Evolutionary conservation across 306 rosid species (phyloP).

Genomic region (Lablab purpureus): DNA sequence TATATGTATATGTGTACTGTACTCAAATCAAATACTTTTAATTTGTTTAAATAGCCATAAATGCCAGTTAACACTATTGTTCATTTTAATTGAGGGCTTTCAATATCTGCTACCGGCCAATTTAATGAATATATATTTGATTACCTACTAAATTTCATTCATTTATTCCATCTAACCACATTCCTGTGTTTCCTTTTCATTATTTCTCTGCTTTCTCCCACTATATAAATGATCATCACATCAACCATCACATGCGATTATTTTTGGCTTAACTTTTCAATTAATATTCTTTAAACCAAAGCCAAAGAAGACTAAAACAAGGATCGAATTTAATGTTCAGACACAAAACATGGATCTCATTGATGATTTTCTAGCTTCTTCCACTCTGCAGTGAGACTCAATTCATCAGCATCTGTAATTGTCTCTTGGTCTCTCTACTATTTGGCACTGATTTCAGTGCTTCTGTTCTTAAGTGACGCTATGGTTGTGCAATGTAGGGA

Average conservation of each 20-base stretch:
- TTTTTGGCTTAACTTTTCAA: slow-evolving; percentile 4
- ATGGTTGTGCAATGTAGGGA: slow-evolving; percentile 60
- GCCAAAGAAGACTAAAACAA: background rate
- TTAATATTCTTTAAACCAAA: background rate
- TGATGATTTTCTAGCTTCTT: background rate
- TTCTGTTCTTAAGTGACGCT: slow-evolving; percentile 12
- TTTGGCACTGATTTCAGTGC: slow-evolving; percentile 1
- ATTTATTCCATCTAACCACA: slow-evolving; percentile 45
- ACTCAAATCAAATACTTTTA: slow-evolving; percentile 12
- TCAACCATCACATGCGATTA: slow-evolving; percentile 6
- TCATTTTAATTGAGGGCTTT: slow-evolving; percentile 29
- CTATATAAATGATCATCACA: background rate
- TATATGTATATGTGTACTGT: background rate
- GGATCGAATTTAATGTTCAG: background rate
- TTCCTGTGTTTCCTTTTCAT: slow-evolving; percentile 41
- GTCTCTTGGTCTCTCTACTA: background rate
- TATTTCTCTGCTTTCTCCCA: slow-evolving; percentile 12
- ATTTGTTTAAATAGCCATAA: slow-evolving; percentile 42
- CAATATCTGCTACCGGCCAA: slow-evolving; percentile 46
- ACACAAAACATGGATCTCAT: background rate
- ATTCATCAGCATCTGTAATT: background rate
- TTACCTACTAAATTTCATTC: slow-evolving; percentile 44
- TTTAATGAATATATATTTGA: slow-evolving; percentile 53
- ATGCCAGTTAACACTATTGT: slow-evolving; percentile 37
- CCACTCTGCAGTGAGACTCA: slow-evolving; percentile 23